Evolutionary conservation across 768 basidiomycete species (phyloP), one percentile per base, ranked within the genome.

Genomic region (Guyanaporus albipodus): DNA sequence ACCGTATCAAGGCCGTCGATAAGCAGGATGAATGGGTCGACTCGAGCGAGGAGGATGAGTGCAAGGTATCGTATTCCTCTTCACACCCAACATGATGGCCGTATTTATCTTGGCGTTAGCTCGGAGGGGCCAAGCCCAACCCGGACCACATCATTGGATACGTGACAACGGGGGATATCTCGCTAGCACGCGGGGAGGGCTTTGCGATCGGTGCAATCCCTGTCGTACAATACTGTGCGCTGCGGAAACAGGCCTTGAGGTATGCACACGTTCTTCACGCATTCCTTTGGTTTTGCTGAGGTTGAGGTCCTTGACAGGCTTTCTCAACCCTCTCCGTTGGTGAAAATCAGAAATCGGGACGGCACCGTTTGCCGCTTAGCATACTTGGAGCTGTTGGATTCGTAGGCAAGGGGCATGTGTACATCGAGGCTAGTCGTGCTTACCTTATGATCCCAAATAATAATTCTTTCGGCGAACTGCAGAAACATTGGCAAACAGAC

Each of bases 91-190:
- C 5, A 9, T n/a, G n/a, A n/a, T n/a, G n/a, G n/a, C n/a, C n/a
- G n/a, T n/a, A n/a, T n/a, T n/a, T 11, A 18, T 22, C 1, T 35
- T 33, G 18, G 22, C 22, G 6, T 31, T 40, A 85, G 83, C 58
- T 82, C 4, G 74, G 73, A 11, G 69, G 73, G 48, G 52, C 64
- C 6, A 62, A 67, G 7, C 73, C 81, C 6, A 56, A 69, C 2
- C 59, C 72, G 38, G 61, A 69, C 4, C 60, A 67, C 4, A 73
- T 88, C 21, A 79, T 95, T 42, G 94, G 95, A 1, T 89, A 87
- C 57, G 74, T 92, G 17, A 91, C 91, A 0, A 84, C 87, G 3
- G 94, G 93, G 0, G 83, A 82, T 49, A 86, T 78, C 61, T 94
- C 93, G 2, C 74, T 97, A 8, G 75, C 81, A 0, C 77, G 82